A percentile compares a stretch with the other conserved stretches of the same genome.
phyloP scores from a whole-genome alignment of 345 rosid species.

The Linum usitatissimum region DNA sequence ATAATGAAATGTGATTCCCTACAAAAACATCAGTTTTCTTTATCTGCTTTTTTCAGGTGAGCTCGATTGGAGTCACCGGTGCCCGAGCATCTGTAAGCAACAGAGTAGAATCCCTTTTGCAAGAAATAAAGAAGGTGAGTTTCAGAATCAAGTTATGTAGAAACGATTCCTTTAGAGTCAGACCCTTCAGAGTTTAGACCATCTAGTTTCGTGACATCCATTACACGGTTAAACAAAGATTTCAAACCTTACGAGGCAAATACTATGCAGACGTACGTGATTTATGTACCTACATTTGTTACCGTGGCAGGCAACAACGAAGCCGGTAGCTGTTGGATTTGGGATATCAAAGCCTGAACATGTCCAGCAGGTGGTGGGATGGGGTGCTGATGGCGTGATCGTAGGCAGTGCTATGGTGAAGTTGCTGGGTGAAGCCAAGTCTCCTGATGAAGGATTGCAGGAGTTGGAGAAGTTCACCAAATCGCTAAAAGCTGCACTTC shows the following conservation, averaged over 20 bases:
- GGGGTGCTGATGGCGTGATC: slow-evolving; percentile 90
- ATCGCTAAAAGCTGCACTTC: slow-evolving; percentile 55
- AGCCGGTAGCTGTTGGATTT: slow-evolving; percentile 78
- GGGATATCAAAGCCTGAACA: slow-evolving; percentile 78
- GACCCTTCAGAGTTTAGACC: too few species aligned
- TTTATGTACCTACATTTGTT: neutral
- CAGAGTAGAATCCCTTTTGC: slow-evolving; percentile 50
- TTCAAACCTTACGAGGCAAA: too few species aligned
- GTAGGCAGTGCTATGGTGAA: slow-evolving; percentile 85
- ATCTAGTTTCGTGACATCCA: neutral
- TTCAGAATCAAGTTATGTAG: neutral
- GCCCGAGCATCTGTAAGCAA: slow-evolving; percentile 62
- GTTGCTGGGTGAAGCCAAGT: slow-evolving; percentile 54
- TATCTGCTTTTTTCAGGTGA: slow-evolving; percentile 36
- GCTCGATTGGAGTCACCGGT: slow-evolving; percentile 89
- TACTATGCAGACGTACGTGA: neutral
- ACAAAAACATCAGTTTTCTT: neutral
- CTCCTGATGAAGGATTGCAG: slow-evolving; percentile 60
- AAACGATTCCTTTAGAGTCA: neutral
- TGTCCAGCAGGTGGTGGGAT: slow-evolving; percentile 61
- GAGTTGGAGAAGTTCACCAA: slow-evolving; percentile 49
- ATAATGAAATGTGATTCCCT: neutral
- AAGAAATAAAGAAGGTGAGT: slow-evolving; percentile 55
- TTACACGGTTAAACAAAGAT: neutral
- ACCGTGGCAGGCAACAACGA: slow-evolving; percentile 36